A percentile compares a stretch with the other conserved stretches of the same genome.
phyloP scores from a whole-genome alignment of 805 yeast species.

The Candida palmyrensis region DNA sequence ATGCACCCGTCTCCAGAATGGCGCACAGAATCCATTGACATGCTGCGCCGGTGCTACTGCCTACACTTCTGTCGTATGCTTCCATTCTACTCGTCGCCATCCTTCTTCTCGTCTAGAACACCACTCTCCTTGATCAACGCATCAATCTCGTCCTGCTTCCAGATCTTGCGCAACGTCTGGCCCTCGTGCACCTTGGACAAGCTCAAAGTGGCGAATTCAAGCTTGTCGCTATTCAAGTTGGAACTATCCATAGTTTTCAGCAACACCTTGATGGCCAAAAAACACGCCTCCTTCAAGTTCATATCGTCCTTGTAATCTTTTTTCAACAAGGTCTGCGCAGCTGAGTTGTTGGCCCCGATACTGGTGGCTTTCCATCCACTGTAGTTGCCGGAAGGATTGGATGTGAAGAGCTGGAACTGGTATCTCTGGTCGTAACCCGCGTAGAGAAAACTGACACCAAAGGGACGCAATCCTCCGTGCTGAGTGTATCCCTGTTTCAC shows the following conservation, averaged over 20 bases:
- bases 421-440: conserved; percentile 92
- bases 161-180: conserved; percentile 61
- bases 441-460: conserved; percentile 92
- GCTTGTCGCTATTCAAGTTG: conserved; percentile 78
- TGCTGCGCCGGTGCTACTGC: too few relatives aligned
- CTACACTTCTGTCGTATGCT: too few relatives aligned
- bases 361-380: conserved; percentile 98
- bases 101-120: conserved; percentile 40
- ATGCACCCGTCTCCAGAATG: too few relatives aligned
- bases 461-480: conserved; percentile 97
- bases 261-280: conserved; percentile 83
- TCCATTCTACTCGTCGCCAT: conserved; percentile 21
- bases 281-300: conserved; percentile 68
- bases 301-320: conserved; percentile 90
- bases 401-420: conserved; percentile 88
- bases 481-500: conserved; percentile 97
- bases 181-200: conserved; percentile 45
- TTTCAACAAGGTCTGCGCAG: conserved; percentile 92
- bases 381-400: conserved; percentile 96
- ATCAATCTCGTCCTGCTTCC: conserved; percentile 77
- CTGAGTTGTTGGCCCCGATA: conserved; percentile 93
- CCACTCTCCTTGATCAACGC: conserved; percentile 67
- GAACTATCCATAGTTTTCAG: conserved; percentile 92
- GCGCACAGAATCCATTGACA: too few relatives aligned
- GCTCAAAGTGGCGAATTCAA: conserved; percentile 81